These are phyloP conservation scores for Lolium multiflorum DNA, from an alignment of 176 grass and related monocot genomes.

Conservation along the genomic window DNA sequence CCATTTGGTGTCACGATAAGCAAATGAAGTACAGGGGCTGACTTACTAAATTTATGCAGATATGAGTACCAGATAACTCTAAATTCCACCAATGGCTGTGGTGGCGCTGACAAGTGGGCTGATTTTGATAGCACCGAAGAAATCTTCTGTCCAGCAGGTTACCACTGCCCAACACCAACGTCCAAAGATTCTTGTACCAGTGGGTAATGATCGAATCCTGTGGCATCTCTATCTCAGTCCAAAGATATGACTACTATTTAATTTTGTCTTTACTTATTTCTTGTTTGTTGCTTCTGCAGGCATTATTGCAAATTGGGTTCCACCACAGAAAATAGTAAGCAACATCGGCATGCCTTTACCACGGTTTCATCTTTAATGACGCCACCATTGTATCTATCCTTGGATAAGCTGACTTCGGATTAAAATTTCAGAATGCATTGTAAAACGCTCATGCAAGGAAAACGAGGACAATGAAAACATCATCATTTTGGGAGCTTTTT, in stretches of 20 bases:
- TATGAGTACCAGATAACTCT: constrained; percentile 83
- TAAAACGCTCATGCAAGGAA: constrained; percentile 48
- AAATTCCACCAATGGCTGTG: constrained; percentile 56
- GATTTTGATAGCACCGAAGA: constrained; percentile 68
- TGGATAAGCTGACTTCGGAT: constrained; percentile 10
- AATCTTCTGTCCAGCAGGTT: constrained; percentile 83
- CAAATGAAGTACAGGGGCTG: not conserved
- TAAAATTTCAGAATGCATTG: constrained; percentile 66
- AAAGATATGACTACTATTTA: not conserved
- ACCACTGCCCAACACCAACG: constrained; percentile 74
- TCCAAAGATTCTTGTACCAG: constrained; percentile 55
- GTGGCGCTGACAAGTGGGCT: constrained; percentile 84
- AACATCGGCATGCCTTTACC: too few relatives aligned
- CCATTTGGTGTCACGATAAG: constrained; percentile 12
- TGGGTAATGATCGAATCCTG: constrained; percentile 73
- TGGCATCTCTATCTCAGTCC: not conserved
- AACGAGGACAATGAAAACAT: constrained; percentile 53
- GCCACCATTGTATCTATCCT: not conserved
- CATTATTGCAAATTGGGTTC: constrained; percentile 88
- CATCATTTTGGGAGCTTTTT: constrained; percentile 49
- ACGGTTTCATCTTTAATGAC: not conserved
- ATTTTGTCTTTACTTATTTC: not conserved
- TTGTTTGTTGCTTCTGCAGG: constrained; percentile 56
- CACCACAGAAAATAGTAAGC: not conserved
- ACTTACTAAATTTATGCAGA: constrained; percentile 42